Evolutionary conservation across 164 flowering plant species (phyloP), one percentile per base, ranked within the genome.

Genomic region (Umbilicus rupestris): DNA sequence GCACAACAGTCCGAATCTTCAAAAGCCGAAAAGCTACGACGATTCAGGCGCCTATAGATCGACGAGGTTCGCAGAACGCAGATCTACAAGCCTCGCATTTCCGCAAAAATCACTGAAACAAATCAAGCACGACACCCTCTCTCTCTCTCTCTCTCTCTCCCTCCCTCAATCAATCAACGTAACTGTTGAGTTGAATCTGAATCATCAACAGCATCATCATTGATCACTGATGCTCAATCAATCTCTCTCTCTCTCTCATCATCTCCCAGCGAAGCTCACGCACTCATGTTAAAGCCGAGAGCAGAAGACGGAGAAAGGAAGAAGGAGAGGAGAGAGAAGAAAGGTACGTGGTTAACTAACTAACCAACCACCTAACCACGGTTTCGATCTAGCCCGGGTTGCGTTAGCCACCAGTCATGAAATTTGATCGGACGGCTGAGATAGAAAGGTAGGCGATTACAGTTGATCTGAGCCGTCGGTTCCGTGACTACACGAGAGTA

Each of bases 171-270:
- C 31, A 52, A 26, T 24, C 58, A 8, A 49, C 6, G 44, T 12
- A 9, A 41, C 44, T 41, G 44, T 41, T 41, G 2, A 14, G 16
- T 7, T n/a, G 55, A 49, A 49, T 55, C 60, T 3, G 5, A 12
- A 28, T 55, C 60, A 55, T 26, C 33, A 55, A 14, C 33, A 52
- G 0, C 57, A 22, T 7, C 57, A 50, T 20, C 57, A 50, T 16
- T 3, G 17, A 26, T 28, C 17, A 55, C 29, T 55, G 31, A 55
- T 26, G 19, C 30, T 26, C 60, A 55, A 55, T 55, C 60, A 28
- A 26, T 55, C 60, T 55, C 33, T 9, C 57, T 35, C 7, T 55
- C 60, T 55, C 60, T 55, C 60, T 55, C 60, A 55, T 55, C 60
- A 28, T 55, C 60, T 55, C 35, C 3, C 60, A 6, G 3, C 7